phyloP scores from a whole-genome alignment of 2,329 filamentous ascomycete species.

The Curvularia lunata region DNA sequence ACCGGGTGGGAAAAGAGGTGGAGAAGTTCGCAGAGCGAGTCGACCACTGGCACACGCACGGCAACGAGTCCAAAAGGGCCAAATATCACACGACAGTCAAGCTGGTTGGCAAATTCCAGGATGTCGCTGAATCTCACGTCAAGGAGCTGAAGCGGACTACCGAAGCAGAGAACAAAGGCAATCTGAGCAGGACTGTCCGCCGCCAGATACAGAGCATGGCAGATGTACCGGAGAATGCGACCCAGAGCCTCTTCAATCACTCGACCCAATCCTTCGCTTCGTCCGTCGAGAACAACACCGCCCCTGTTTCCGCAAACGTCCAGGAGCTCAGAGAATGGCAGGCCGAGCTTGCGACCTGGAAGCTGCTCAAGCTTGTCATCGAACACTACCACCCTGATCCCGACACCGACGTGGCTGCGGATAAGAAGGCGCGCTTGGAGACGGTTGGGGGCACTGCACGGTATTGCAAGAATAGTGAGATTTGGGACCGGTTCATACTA shows the following conservation, averaged over 20 bases:
- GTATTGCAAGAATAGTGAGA: constrained; percentile 66
- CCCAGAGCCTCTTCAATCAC: constrained; percentile 24
- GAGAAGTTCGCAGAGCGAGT: constrained; percentile 84
- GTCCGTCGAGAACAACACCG: constrained; percentile 22
- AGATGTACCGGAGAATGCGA: constrained; percentile 21
- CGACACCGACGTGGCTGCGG: constrained; percentile 38
- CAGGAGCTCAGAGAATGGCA: constrained; percentile 70
- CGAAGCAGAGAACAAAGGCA: constrained; percentile 47
- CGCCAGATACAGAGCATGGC: constrained; percentile 43
- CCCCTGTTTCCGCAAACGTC: constrained; percentile 46
- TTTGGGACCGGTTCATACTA: constrained; percentile 77
- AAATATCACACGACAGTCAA: constrained; percentile 59
- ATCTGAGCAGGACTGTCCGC: constrained; percentile 40
- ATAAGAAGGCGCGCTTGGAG: constrained; percentile 43
- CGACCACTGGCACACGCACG: constrained; percentile 67
- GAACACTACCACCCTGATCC: constrained; percentile 65
- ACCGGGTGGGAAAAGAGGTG: constrained; percentile 78
- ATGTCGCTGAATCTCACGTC: constrained; percentile 60
- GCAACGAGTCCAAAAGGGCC: constrained; percentile 47
- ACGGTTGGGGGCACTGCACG: constrained; percentile 43
- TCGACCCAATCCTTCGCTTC: constrained; percentile 27
- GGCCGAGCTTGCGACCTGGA: constrained; percentile 89
- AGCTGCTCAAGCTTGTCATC: constrained; percentile 77
- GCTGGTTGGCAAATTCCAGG: constrained; percentile 52
- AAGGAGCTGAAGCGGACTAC: constrained; percentile 54